Base-by-base conservation (phyloP, 768 basidiomycete genomes). In the Podaxis rugospora region DNA sequence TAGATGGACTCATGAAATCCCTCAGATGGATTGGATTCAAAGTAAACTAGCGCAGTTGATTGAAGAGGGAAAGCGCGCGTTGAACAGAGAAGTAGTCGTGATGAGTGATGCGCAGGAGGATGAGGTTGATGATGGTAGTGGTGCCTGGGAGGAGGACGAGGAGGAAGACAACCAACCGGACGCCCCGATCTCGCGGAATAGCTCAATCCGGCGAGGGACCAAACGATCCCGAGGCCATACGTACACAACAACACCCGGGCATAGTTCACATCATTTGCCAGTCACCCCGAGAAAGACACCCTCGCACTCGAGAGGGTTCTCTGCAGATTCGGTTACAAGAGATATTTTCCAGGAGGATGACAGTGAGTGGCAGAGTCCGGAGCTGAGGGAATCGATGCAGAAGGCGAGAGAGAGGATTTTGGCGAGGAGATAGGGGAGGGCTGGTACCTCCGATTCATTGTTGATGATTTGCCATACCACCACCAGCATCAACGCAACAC, bases 11-110 rank as follows among this genome's bases (percentile, higher is more conserved):
- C 21, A 59, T 35, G 32, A 42, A 21, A 51, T 25, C 55, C 2
- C 14, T n/a, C 67, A 92, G 80, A 92, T 93, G 88, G 89, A 91
- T 65, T 91, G 89, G 89, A 88, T 93, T 62, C 88, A 89, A 18
- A 85, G 83, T 63, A 84, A 83, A 64, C 80, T 94, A 32, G 72
- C 83, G 27, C 74, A 74, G 62, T 82, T 93, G 54, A 93, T 94
- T 64, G 84, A 86, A 67, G 85, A 93, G 66, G 92, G 92, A 14
- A 86, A 89, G 68, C 84, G 82, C 50, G 92, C 92, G 0, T 79
- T 94, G 5, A 83, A 82, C 13, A 77, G 81, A n/a, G 90, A 93
- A 69, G 79, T 94, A 14, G 91, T 93, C 7, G 83, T 92, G 3
- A 83, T 86, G 82, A 86, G 85, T 62, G 90, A 92, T 51, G 78